These are phyloP conservation scores for Gossypium laxum DNA, from an alignment of 441 rosid genomes.

Conservation along the genomic window DNA sequence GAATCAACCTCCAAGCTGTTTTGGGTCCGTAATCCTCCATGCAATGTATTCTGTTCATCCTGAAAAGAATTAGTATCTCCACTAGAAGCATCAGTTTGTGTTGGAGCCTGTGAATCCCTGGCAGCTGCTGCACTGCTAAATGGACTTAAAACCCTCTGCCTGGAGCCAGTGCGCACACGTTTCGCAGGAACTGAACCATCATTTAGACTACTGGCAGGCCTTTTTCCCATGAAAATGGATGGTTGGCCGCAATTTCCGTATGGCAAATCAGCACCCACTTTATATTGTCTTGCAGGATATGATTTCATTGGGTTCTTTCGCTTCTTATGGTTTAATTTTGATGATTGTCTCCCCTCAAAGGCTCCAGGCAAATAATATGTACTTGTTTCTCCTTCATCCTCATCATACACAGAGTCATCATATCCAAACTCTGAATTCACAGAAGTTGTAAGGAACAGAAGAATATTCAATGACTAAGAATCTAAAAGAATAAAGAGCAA, in stretches of 20 bases:
- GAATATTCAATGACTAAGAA: constrained; percentile 17
- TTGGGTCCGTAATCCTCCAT: constrained; percentile 63
- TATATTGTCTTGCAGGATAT: constrained; percentile 50
- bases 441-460: constrained; percentile 24
- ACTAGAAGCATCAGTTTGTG: constrained; percentile 85
- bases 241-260: constrained; percentile 45
- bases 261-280: constrained; percentile 51
- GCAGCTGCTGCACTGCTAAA: constrained; percentile 46
- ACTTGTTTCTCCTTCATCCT: constrained; percentile 87
- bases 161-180: constrained; percentile 79
- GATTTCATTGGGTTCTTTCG: constrained; percentile 40
- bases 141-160: constrained; percentile 71
- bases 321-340: constrained; percentile 48
- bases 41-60: constrained; percentile 81
- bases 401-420: constrained; percentile 47
- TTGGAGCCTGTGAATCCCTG: constrained; percentile 41
- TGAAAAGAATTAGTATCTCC: constrained; percentile 94
- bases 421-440: constrained; percentile 49
- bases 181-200: constrained; percentile 70
- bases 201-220: constrained; percentile 50
- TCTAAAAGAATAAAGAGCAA: constrained; percentile 8
- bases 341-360: constrained; percentile 49
- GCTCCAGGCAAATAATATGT: constrained; percentile 56
- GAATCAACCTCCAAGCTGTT: constrained; percentile 87
- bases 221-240: constrained; percentile 47